phyloP scores from a whole-genome alignment of 2,329 filamentous ascomycete species.

The Alternaria gaisen region DNA sequence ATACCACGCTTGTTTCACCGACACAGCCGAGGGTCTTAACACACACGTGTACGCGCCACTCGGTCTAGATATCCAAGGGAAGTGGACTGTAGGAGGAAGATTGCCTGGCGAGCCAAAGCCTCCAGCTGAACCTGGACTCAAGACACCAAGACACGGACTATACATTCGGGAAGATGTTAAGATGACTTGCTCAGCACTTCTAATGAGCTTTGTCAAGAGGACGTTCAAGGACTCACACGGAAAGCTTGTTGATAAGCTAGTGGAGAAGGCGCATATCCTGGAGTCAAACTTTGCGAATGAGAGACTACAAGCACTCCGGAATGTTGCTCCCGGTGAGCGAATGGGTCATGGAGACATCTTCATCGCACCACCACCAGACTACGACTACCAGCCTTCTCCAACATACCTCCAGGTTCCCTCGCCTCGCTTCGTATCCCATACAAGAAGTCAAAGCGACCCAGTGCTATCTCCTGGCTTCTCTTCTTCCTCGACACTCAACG shows the following conservation, averaged over 20 bases:
- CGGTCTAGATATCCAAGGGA: constrained; percentile 79
- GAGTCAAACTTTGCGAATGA: constrained; percentile 48
- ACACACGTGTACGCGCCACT: constrained; percentile 86
- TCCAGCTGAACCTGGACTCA: constrained; percentile 71
- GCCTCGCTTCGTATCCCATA: constrained; percentile 23
- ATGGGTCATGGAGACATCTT: constrained; percentile 47
- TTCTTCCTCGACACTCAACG: constrained; percentile 26
- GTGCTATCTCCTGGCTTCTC: constrained; percentile 33
- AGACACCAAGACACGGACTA: constrained; percentile 72
- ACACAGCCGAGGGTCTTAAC: constrained; percentile 75
- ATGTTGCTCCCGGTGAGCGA: constrained; percentile 42
- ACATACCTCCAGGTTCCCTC: constrained; percentile 20
- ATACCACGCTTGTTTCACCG: constrained; percentile 83
- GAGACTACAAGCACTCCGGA: constrained; percentile 41
- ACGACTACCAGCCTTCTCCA: constrained; percentile 35
- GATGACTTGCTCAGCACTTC: constrained; percentile 79
- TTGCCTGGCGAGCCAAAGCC: constrained; percentile 74
- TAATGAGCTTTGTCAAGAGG: constrained; percentile 80
- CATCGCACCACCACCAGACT: constrained; percentile 49
- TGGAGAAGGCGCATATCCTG: constrained; percentile 49
- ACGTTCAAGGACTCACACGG: constrained; percentile 80
- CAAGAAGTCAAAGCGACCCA: constrained; percentile 35
- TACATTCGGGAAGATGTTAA: constrained; percentile 88
- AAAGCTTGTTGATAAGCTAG: constrained; percentile 67
- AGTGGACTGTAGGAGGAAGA: constrained; percentile 79